Conservation (phyloP, 768 basidiomycete genomes). For the Coprinopsis marcescibilis region DNA sequence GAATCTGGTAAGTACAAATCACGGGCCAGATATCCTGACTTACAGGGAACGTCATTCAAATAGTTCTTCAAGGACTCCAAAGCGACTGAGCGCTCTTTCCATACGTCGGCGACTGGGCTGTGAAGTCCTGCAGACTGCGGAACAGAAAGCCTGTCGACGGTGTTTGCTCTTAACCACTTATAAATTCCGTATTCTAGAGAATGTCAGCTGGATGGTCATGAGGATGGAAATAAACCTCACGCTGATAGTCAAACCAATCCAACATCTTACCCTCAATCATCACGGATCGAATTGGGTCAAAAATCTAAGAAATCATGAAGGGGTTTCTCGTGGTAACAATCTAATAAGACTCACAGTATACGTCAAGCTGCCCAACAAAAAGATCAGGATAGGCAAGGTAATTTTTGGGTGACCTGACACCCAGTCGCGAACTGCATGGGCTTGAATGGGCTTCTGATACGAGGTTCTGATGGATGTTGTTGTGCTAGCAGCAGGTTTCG, state of each 20-base stretch:
- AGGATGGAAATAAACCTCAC: conserved; percentile 30
- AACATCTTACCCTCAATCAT: conserved; percentile 79
- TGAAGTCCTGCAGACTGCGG: conserved; percentile 8
- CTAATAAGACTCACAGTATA: conserved; percentile 60
- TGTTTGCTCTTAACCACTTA: conserved; percentile 66
- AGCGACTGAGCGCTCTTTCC: conserved; percentile 84
- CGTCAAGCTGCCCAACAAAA: conserved; percentile 83
- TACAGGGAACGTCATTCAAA: conserved; percentile 72
- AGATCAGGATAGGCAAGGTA: conserved; percentile 72
- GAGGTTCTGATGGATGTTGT: conserved; percentile 44
- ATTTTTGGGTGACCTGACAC: conserved; percentile 82
- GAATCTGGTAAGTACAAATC: conserved; percentile 5
- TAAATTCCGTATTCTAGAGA: conserved; percentile 61
- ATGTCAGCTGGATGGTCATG: not conserved
- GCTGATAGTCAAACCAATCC: conserved; percentile 77
- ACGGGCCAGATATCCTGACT: conserved; percentile 18
- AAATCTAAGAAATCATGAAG: conserved; percentile 50
- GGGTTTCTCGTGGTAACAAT: not conserved
- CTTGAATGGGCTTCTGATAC: conserved; percentile 62
- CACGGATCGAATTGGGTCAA: conserved; percentile 84
- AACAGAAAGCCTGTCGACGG: conserved; percentile 42
- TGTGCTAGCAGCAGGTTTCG: conserved; percentile 22
- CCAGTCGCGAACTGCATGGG: conserved; percentile 71
- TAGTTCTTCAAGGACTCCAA: conserved; percentile 62
- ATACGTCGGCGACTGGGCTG: conserved; percentile 42